A percentile compares a stretch with the other conserved stretches of the same genome.
phyloP scores from a whole-genome alignment of 176 grass and related monocot genomes.

The Cymbopogon citratus region DNA sequence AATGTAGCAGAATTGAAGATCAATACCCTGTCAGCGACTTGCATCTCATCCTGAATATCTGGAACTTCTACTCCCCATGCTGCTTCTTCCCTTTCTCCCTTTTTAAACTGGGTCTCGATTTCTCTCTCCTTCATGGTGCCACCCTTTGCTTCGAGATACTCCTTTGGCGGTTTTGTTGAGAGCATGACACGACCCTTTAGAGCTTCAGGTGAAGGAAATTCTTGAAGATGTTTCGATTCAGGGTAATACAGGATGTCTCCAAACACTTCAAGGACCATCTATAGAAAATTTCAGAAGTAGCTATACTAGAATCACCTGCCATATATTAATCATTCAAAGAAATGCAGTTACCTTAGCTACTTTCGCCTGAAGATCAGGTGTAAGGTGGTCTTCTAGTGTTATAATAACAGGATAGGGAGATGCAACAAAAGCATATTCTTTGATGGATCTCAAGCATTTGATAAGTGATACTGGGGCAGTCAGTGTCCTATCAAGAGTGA shows the following conservation, averaged over 20 bases:
- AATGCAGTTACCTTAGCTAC: constrained; percentile 80
- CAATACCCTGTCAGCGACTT: constrained; percentile 48
- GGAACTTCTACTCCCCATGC: constrained; percentile 82
- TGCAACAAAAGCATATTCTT: constrained; percentile 86
- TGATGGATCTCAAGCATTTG: constrained; percentile 89
- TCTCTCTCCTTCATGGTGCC: constrained; percentile 43
- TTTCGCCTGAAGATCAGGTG: constrained; percentile 85
- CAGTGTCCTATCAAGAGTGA: constrained; percentile 64
- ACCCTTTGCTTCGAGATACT: constrained; percentile 73
- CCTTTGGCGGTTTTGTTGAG: constrained; percentile 92
- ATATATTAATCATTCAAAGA: constrained; percentile 26
- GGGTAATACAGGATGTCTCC: constrained; percentile 86
- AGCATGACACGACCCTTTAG: constrained; percentile 71
- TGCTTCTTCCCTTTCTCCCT: constrained; percentile 52
- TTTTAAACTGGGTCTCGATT: constrained; percentile 18
- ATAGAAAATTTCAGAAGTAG: constrained; percentile 50
- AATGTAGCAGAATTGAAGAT: background rate
- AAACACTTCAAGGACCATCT: constrained; percentile 91
- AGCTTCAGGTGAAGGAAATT: constrained; percentile 86
- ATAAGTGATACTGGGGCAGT: constrained; percentile 85
- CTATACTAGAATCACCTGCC: constrained; percentile 27
- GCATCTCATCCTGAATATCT: constrained; percentile 56
- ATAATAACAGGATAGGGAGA: constrained; percentile 98
- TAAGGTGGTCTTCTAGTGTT: constrained; percentile 96
- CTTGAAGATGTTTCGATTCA: constrained; percentile 68